These are phyloP conservation scores for Lactarius deliciosus DNA, from an alignment of 768 basidiomycete genomes.

Conservation along the genomic window DNA sequence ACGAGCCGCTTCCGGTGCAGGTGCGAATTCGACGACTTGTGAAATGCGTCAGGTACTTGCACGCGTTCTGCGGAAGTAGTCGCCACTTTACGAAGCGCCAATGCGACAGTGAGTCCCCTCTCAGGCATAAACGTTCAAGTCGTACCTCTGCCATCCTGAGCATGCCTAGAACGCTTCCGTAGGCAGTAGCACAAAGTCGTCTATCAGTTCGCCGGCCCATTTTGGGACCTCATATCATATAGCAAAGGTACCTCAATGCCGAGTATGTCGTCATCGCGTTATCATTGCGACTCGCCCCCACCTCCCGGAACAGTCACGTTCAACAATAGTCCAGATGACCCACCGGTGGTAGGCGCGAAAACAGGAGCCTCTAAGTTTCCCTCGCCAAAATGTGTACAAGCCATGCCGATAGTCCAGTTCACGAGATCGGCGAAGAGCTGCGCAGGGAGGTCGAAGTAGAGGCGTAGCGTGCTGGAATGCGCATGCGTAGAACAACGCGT, in stretches of 20 bases:
- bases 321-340: slow-evolving; percentile 13
- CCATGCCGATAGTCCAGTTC: slow-evolving; percentile 10
- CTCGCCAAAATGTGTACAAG: slow-evolving; percentile 20
- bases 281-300: too few relatives aligned
- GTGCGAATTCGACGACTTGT: slow-evolving; percentile 10
- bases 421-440: slow-evolving; percentile 20
- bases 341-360: slow-evolving; percentile 2
- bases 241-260: slow-evolving; percentile 15
- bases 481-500: slow-evolving; percentile 1
- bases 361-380: slow-evolving; percentile 19
- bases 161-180: slow-evolving; percentile 21
- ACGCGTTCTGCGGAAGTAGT: not conserved
- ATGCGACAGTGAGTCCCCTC: not conserved
- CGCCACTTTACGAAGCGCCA: too few relatives aligned
- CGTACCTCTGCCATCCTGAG: not conserved
- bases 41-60: slow-evolving; percentile 2
- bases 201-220: slow-evolving; percentile 4
- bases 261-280: too few relatives aligned
- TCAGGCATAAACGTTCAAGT: not conserved
- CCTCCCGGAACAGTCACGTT: slow-evolving; percentile 14
- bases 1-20: not conserved
- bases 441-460: slow-evolving; percentile 15
- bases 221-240: slow-evolving; percentile 22
- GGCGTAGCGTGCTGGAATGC: slow-evolving; percentile 8
- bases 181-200: slow-evolving; percentile 12